These are phyloP conservation scores for Diospyros kaki DNA, from an alignment of 148 eudicot genomes.

Conservation along the genomic window DNA sequence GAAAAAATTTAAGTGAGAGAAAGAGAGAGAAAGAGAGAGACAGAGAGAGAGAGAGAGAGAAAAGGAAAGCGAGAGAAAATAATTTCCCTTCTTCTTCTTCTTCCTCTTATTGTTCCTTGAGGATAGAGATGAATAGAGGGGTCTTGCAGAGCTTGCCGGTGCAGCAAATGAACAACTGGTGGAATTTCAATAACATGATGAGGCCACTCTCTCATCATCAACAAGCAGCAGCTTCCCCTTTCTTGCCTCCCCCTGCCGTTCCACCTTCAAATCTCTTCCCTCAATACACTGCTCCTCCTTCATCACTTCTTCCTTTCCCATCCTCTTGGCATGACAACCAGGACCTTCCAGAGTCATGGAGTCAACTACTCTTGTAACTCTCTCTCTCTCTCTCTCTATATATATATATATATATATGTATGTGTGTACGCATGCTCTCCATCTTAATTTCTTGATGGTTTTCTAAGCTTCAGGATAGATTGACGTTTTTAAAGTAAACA, in stretches of 20 bases:
- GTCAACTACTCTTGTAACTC: constrained; percentile 68
- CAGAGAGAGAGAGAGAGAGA: constrained; percentile 1
- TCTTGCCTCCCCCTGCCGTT: constrained; percentile 3
- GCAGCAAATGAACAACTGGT: constrained; percentile 71
- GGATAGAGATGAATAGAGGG: constrained; percentile 52
- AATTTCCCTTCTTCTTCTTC: not conserved
- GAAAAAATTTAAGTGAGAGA: not conserved
- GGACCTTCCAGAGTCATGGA: constrained; percentile 63
- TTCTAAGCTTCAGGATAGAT: too few relatives aligned
- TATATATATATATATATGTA: too few relatives aligned
- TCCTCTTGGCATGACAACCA: constrained; percentile 44
- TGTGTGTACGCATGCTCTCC: too few relatives aligned
- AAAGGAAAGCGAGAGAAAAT: not conserved
- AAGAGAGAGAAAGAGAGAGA: not conserved
- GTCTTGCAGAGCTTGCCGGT: constrained; percentile 65
- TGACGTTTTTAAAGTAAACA: too few relatives aligned
- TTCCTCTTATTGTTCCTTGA: not conserved
- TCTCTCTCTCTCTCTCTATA: constrained; percentile 17
- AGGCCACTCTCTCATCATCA: constrained; percentile 25
- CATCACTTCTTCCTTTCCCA: constrained; percentile 17
- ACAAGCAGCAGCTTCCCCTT: constrained; percentile 9
- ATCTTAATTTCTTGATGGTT: too few relatives aligned
- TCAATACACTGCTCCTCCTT: not conserved
- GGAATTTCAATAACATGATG: constrained; percentile 45
- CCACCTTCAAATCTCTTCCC: constrained; percentile 19